These are phyloP conservation scores for Daldinia eschscholtzii DNA, from an alignment of 2,329 filamentous ascomycete species.

Conservation along the genomic window DNA sequence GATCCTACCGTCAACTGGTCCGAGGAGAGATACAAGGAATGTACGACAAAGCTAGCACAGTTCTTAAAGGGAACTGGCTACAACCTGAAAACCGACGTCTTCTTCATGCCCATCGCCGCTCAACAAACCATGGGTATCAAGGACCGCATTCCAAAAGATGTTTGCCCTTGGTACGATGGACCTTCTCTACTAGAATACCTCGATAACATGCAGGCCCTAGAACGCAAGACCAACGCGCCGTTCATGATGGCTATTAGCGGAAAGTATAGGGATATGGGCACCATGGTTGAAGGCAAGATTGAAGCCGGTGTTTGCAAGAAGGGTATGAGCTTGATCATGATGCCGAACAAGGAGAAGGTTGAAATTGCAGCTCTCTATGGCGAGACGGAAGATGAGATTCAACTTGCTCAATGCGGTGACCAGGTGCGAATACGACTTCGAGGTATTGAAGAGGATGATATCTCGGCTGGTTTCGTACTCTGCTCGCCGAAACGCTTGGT, in stretches of 20 bases:
- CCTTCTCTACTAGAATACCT: constrained; percentile 95
- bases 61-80: constrained; percentile 95
- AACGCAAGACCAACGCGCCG: constrained; percentile 95
- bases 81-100: constrained; percentile 92
- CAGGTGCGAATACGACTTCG: constrained; percentile 93
- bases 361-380: constrained; percentile 89
- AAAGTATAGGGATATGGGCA: constrained; percentile 98
- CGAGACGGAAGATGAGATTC: constrained; percentile 94
- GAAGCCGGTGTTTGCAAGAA: constrained; percentile 96
- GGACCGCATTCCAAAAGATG: constrained; percentile 80
- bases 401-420: constrained; percentile 87
- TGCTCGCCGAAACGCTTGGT: constrained; percentile 95
- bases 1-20: constrained; percentile 97
- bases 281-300: constrained; percentile 97
- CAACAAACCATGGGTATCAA: constrained; percentile 90
- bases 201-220: constrained; percentile 91
- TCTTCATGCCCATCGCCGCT: constrained; percentile 96
- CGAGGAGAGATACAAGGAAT: constrained; percentile 91
- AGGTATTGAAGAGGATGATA: constrained; percentile 97
- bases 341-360: constrained; percentile 90
- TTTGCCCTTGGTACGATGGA: constrained; percentile 86
- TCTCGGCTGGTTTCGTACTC: constrained; percentile 93
- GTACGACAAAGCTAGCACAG: constrained; percentile 84
- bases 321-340: constrained; percentile 86
- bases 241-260: constrained; percentile 99